phyloP scores from a whole-genome alignment of 805 yeast genomes.

The Yarrowia sp. region DNA sequence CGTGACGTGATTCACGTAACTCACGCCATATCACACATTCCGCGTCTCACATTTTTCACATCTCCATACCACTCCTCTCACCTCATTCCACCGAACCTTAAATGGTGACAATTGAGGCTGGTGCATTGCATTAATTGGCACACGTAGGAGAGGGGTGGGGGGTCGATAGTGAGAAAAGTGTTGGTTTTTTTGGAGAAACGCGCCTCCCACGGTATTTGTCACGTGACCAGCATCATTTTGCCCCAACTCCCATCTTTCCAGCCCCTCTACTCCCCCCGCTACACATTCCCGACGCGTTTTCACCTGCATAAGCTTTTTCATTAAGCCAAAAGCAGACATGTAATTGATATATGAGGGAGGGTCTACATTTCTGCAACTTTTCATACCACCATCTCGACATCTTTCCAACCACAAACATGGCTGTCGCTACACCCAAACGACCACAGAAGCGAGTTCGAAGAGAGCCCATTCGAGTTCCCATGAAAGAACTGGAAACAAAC shows the following conservation, averaged over 20 bases:
- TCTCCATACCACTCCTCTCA: too few species aligned
- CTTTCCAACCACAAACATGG: not conserved
- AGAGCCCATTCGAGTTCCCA: slow-evolving; percentile 26
- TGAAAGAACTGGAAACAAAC: slow-evolving; percentile 2
- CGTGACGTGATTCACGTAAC: too few species aligned
- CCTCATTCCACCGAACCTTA: not conserved
- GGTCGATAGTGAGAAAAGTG: too few species aligned
- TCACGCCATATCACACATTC: too few species aligned
- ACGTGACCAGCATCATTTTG: not conserved
- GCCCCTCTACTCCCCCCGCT: not conserved
- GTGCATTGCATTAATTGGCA: slow-evolving; percentile 36
- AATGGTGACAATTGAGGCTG: slow-evolving; percentile 29
- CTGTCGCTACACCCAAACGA: slow-evolving; percentile 37
- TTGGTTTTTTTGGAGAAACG: too few species aligned
- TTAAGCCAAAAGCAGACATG: slow-evolving; percentile 30
- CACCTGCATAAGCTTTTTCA: not conserved
- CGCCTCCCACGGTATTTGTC: not conserved
- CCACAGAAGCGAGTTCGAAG: slow-evolving; percentile 36
- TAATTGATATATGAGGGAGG: slow-evolving; percentile 20
- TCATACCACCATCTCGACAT: too few species aligned
- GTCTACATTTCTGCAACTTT: not conserved
- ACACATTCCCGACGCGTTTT: slow-evolving; percentile 8
- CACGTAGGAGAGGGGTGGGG: too few species aligned
- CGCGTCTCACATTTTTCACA: too few species aligned
- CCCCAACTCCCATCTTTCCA: not conserved